phyloP scores from a whole-genome alignment of 139 green algal species.

The Chlorella sp. region DNA sequence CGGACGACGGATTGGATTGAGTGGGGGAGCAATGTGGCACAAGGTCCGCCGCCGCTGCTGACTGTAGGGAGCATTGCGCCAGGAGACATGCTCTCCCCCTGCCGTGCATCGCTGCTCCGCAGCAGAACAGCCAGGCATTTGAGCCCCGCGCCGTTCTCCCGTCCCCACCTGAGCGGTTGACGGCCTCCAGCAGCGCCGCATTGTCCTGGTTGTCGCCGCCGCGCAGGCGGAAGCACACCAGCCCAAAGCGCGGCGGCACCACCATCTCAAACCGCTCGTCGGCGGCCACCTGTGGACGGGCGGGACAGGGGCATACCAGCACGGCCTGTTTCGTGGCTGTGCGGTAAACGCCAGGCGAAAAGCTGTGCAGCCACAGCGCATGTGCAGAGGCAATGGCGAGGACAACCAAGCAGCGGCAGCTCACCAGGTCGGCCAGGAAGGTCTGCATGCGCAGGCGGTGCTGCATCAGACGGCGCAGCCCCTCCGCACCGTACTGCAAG shows the following conservation, averaged over 20 bases:
- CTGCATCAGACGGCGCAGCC: not conserved
- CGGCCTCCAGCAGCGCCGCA: conserved; percentile 50
- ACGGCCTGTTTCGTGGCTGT: too few species aligned
- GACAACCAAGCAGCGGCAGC: not conserved
- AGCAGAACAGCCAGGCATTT: not conserved
- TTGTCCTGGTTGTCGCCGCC: conserved; percentile 39
- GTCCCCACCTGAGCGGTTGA: conserved; percentile 30
- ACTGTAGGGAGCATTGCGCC: conserved; percentile 51
- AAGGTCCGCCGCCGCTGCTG: too few species aligned
- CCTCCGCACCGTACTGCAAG: not conserved
- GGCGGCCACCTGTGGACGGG: not conserved
- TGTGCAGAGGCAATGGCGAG: not conserved
- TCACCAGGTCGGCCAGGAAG: not conserved
- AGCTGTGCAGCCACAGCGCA: too few species aligned
- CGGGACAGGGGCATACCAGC: too few species aligned
- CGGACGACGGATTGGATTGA: too few species aligned
- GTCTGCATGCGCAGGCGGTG: not conserved
- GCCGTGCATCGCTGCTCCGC: not conserved
- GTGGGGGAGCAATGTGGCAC: too few species aligned
- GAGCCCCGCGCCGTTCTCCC: too few species aligned
- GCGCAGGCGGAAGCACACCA: conserved; percentile 68
- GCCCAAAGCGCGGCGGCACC: conserved; percentile 61
- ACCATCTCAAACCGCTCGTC: conserved; percentile 66
- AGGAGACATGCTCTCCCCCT: not conserved
- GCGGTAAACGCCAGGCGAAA: too few species aligned